Conservation (phyloP, 169 alveolate species). For the Plasmodium ovale region DNA sequence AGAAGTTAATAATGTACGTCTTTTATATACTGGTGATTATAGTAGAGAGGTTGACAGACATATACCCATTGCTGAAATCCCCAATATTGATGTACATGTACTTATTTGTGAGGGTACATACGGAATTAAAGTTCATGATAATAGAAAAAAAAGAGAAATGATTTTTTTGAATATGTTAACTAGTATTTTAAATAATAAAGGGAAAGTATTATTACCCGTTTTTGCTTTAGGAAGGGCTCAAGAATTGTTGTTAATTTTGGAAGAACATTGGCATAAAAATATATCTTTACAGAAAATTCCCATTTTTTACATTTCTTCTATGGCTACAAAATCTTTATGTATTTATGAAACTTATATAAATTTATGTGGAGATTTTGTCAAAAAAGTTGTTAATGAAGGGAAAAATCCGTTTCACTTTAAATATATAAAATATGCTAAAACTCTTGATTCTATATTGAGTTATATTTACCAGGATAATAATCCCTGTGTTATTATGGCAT, state of each 20-base stretch:
- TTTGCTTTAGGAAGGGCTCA: conserved; percentile 97
- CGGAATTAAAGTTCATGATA: conserved; percentile 98
- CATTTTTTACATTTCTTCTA: conserved; percentile 95
- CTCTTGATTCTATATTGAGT: conserved; percentile 79
- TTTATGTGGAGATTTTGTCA: conserved; percentile 95
- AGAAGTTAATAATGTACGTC: conserved; percentile 96
- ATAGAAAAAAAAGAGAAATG: conserved; percentile 95
- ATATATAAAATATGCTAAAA: conserved; percentile 89
- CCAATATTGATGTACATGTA: conserved; percentile 95
- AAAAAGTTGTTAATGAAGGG: conserved; percentile 89
- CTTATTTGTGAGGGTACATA: conserved; percentile 98
- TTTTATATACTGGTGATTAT: conserved; percentile 99
- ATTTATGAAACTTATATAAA: conserved; percentile 96
- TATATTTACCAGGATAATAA: conserved; percentile 80
- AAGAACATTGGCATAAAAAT: conserved; percentile 96
- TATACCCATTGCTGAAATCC: conserved; percentile 96
- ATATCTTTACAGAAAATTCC: conserved; percentile 93
- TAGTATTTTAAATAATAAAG: conserved; percentile 89
- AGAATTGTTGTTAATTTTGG: conserved; percentile 95
- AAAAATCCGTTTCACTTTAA: conserved; percentile 95
- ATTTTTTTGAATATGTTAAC: conserved; percentile 89
- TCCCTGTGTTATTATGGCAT: conserved; percentile 98
- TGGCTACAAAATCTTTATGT: conserved; percentile 94
- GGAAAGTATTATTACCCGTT: conserved; percentile 96
- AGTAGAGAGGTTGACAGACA: conserved; percentile 97